Evolutionary conservation across 108 stramenopile genomes (phyloP).

Genomic region (Epipyxis sp.): DNA sequence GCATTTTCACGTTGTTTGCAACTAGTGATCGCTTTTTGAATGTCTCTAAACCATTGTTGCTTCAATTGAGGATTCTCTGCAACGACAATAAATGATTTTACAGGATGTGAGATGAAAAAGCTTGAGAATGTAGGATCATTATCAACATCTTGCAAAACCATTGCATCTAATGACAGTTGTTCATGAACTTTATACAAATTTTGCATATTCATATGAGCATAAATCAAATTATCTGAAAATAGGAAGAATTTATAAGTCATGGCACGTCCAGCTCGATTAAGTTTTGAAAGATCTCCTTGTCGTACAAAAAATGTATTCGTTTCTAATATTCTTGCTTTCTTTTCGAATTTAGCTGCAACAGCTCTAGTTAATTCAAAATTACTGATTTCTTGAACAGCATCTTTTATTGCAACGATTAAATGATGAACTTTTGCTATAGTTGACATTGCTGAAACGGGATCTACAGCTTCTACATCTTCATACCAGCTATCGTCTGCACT

Average conservation of each 20-base stretch:
- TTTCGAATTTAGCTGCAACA: slow-evolving; percentile 64
- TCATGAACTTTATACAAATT: slow-evolving; percentile 69
- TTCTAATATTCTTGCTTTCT: slow-evolving; percentile 70
- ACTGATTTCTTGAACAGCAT: slow-evolving; percentile 54
- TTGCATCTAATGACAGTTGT: slow-evolving; percentile 71
- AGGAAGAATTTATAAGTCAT: slow-evolving; percentile 80
- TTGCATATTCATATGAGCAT: slow-evolving; percentile 48
- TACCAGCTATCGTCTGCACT: slow-evolving; percentile 34
- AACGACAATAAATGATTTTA: slow-evolving; percentile 77
- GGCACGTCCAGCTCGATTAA: slow-evolving; percentile 66
- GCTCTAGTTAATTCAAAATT: slow-evolving; percentile 59
- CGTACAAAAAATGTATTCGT: slow-evolving; percentile 74
- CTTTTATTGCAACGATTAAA: slow-evolving; percentile 60
- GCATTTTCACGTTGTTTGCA: slow-evolving; percentile 32
- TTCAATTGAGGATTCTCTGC: slow-evolving; percentile 57
- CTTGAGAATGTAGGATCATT: slow-evolving; percentile 51
- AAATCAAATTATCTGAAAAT: slow-evolving; percentile 79
- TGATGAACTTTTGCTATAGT: slow-evolving; percentile 63
- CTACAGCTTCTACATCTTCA: slow-evolving; percentile 27
- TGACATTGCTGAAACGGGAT: neutral
- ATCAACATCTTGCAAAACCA: slow-evolving; percentile 74
- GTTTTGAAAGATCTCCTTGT: slow-evolving; percentile 79
- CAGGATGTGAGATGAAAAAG: slow-evolving; percentile 83
- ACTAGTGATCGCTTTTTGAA: slow-evolving; percentile 49
- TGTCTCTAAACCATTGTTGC: slow-evolving; percentile 61